A percentile compares a stretch with the other conserved stretches of the same genome.
phyloP scores from a whole-genome alignment of 139 green algal species.

The Ostreobium quekettii region DNA sequence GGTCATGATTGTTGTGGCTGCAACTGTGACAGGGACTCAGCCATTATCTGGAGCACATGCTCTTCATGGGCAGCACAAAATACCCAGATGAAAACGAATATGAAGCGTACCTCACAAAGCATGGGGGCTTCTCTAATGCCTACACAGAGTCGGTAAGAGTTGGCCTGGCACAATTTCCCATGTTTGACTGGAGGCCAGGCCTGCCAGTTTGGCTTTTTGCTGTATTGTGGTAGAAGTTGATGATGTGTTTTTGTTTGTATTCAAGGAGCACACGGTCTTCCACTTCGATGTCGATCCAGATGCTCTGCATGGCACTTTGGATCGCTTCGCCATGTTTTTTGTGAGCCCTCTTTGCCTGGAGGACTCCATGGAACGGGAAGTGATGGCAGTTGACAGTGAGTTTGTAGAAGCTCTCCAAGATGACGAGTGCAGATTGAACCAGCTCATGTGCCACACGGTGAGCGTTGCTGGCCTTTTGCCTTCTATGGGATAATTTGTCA shows the following conservation, averaged over 20 bases:
- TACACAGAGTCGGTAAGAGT: constrained; percentile 80
- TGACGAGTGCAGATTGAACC: constrained; percentile 66
- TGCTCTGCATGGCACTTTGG: constrained; percentile 64
- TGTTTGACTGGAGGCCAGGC: too few relatives aligned
- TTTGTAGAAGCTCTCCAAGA: constrained; percentile 74
- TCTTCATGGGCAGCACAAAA: constrained; percentile 95
- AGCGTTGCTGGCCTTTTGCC: neutral
- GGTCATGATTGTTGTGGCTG: neutral
- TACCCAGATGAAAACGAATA: constrained; percentile 97
- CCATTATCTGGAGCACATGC: constrained; percentile 98
- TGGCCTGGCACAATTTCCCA: neutral
- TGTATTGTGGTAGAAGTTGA: neutral
- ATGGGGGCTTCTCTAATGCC: constrained; percentile 85
- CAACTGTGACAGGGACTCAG: constrained; percentile 53
- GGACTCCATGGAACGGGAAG: constrained; percentile 80
- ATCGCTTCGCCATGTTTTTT: constrained; percentile 95
- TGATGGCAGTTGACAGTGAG: constrained; percentile 75
- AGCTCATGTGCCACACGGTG: constrained; percentile 81
- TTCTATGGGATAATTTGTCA: too few relatives aligned
- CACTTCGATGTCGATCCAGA: constrained; percentile 82
- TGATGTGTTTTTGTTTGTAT: neutral
- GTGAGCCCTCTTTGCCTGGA: constrained; percentile 73
- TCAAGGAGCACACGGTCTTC: constrained; percentile 79
- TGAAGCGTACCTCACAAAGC: constrained; percentile 72
- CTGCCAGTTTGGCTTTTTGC: neutral